Percentiles rank a stretch among this genome's conserved stretches.
Conservation (phyloP, 768 basidiomycete genomes). For the Holtermannia corniformis region DNA sequence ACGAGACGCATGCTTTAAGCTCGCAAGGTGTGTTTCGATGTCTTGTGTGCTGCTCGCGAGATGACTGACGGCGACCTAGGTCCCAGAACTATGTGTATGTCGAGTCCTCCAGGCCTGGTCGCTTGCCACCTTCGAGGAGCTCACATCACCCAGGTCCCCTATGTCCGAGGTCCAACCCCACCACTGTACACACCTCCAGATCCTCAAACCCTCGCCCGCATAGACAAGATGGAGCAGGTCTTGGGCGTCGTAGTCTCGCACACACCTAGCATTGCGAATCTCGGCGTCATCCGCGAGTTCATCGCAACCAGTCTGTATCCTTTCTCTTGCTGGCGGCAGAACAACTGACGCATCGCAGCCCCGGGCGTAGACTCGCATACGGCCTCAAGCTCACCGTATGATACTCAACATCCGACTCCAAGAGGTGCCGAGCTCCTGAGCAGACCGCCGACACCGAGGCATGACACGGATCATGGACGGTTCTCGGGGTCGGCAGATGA, state of each 20-base stretch:
- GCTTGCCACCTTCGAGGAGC: background rate
- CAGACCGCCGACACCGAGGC: background rate
- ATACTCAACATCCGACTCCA: too few species aligned
- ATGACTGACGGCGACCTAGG: constrained; percentile 21
- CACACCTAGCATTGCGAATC: constrained; percentile 20
- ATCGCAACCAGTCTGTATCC: constrained; percentile 6
- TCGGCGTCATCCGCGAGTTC: constrained; percentile 27
- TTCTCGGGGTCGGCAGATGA: constrained; percentile 13
- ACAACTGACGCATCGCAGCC: too few species aligned
- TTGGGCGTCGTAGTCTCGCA: constrained; percentile 23
- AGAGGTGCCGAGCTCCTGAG: background rate
- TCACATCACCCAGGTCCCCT: constrained; percentile 22
- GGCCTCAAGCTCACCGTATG: background rate
- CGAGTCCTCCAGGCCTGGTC: too few species aligned
- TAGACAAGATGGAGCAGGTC: constrained; percentile 24
- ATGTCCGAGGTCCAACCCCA: constrained; percentile 28
- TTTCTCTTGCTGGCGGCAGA: too few species aligned
- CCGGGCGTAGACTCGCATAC: too few species aligned
- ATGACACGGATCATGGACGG: constrained; percentile 4
- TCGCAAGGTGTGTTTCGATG: too few species aligned
- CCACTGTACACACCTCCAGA: constrained; percentile 11
- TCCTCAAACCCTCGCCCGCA: constrained; percentile 15
- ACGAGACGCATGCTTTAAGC: too few species aligned
- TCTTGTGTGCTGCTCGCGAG: background rate
- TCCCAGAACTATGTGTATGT: constrained; percentile 39